Evolutionary conservation across 192 early-diverging fungal species (phyloP).

Genomic region (Umbelopsis sp.): DNA sequence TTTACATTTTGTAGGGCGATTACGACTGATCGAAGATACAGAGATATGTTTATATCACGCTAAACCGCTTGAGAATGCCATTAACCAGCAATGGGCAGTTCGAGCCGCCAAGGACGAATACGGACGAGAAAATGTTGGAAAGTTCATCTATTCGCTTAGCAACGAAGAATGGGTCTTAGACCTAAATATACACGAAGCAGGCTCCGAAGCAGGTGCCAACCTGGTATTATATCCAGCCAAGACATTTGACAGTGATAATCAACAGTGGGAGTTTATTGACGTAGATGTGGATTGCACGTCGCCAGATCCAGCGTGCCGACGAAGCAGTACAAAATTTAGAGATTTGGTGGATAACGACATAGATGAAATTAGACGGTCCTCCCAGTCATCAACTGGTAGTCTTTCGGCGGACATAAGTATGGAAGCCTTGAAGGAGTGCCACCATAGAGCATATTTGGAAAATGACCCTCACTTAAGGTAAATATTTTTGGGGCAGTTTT

Average conservation of each 20-base stretch:
- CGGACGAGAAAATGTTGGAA: conserved; percentile 3
- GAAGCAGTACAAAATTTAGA: no score
- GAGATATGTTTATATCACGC: conserved; percentile 29
- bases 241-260: conserved; percentile 27
- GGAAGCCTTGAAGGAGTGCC: background rate
- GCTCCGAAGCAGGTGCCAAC: conserved; percentile 18
- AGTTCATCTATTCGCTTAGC: conserved; percentile 26
- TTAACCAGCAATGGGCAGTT: conserved; percentile 32
- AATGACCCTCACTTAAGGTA: conserved; percentile 14
- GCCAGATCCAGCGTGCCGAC: background rate
- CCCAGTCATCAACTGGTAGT: background rate
- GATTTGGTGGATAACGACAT: background rate
- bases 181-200: conserved; percentile 21
- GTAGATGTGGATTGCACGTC: background rate
- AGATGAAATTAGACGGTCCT: background rate
- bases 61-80: conserved; percentile 24
- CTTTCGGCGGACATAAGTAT: background rate
- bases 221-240: conserved; percentile 24
- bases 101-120: background rate
- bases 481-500: background rate
- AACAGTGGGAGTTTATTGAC: conserved; percentile 16
- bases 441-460: conserved; percentile 14
- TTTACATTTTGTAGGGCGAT: conserved; percentile 23
- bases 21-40: conserved; percentile 41
- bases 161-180: conserved; percentile 35